A percentile compares a stretch with the other conserved stretches of the same genome.
Conservation (phyloP, 1,284 basidiomycete species). For the Rhodotorula sp. region DNA sequence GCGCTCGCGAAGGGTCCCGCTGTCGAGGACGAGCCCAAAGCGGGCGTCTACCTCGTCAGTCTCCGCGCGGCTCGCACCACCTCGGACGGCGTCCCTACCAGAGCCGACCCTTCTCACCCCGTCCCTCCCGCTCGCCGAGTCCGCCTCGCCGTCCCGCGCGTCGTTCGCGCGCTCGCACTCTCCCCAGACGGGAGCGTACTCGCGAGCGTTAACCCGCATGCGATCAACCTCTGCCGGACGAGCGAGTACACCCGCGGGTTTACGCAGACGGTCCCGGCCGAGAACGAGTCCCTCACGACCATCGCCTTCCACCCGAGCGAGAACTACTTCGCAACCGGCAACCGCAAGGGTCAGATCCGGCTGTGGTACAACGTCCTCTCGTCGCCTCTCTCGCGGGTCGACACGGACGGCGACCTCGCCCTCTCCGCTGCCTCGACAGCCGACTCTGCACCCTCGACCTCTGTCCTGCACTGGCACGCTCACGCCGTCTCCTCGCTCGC, state of each 20-base stretch:
- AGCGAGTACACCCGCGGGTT: conserved; percentile 32
- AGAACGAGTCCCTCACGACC: conserved; percentile 66
- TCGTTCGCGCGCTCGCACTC: conserved; percentile 67
- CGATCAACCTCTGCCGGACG: conserved; percentile 31
- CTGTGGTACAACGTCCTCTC: conserved; percentile 84
- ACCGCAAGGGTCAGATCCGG: conserved; percentile 77
- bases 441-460: conserved; percentile 60
- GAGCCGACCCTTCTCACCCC: conserved; percentile 50
- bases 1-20: conserved; percentile 18
- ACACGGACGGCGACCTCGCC: conserved; percentile 10
- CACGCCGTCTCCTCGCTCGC: conserved; percentile 86
- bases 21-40: conserved; percentile 41
- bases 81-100: conserved; percentile 43
- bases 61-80: conserved; percentile 15
- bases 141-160: conserved; percentile 55
- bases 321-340: conserved; percentile 92
- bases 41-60: conserved; percentile 24
- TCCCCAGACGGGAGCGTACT: conserved; percentile 23
- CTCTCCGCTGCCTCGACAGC: not conserved
- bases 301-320: conserved; percentile 85
- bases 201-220: conserved; percentile 27
- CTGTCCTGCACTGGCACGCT: conserved; percentile 93
- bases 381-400: conserved; percentile 54
- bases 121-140: conserved; percentile 57
- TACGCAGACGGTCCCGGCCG: conserved; percentile 55